These are phyloP conservation scores for Trichoderma harzianum DNA, from an alignment of 2,329 filamentous ascomycete genomes.

Conservation along the genomic window DNA sequence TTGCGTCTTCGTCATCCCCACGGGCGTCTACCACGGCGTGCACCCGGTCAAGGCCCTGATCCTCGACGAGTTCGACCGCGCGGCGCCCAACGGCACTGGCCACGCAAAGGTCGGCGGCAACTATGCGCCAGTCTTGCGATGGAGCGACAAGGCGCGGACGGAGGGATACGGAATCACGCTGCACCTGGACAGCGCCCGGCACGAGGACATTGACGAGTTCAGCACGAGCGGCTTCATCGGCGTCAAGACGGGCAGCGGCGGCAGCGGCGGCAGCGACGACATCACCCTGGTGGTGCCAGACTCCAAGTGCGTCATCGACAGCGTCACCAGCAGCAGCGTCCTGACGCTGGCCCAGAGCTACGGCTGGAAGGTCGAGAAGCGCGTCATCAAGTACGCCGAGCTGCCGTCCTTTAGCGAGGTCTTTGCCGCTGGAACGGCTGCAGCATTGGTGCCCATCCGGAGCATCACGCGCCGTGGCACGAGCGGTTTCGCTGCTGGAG, in stretches of 20 bases:
- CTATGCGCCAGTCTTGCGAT: conserved; percentile 86
- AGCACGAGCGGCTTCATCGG: conserved; percentile 93
- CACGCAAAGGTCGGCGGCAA: conserved; percentile 94
- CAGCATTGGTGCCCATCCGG: conserved; percentile 84
- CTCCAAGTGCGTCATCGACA: conserved; percentile 82
- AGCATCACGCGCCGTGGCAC: conserved; percentile 70
- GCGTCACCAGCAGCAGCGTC: conserved; percentile 76
- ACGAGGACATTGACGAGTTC: conserved; percentile 91
- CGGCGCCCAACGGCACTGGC: conserved; percentile 87
- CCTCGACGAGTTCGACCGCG: conserved; percentile 88
- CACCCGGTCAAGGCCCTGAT: conserved; percentile 85
- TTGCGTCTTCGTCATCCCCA: conserved; percentile 83
- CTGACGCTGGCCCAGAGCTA: conserved; percentile 71
- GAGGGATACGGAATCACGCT: conserved; percentile 92
- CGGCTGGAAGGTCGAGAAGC: conserved; percentile 80
- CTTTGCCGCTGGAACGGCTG: conserved; percentile 88
- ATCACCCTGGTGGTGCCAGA: conserved; percentile 82
- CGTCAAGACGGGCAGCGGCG: conserved; percentile 50
- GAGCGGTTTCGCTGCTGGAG: conserved; percentile 30
- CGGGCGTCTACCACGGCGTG: conserved; percentile 89
- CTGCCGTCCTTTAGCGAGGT: conserved; percentile 63
- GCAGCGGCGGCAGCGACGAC: conserved; percentile 47
- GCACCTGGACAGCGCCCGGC: conserved; percentile 81
- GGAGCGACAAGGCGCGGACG: conserved; percentile 75
- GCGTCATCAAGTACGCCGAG: conserved; percentile 63